Conservation (phyloP, 2,329 filamentous ascomycete genomes). For the Aureobasidium sp. region DNA sequence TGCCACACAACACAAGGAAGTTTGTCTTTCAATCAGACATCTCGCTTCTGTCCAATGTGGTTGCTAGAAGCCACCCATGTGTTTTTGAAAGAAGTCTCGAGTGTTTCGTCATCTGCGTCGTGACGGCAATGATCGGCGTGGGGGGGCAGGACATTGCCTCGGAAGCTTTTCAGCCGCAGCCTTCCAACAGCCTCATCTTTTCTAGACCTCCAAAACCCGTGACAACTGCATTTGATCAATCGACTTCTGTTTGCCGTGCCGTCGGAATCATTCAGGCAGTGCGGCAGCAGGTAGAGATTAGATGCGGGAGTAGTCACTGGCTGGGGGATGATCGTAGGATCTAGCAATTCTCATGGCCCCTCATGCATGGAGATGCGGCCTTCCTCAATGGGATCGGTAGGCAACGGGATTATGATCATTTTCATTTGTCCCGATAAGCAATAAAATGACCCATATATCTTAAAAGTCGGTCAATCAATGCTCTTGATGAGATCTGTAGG, state of each 20-base stretch:
- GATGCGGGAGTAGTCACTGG: too few relatives aligned
- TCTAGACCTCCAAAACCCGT: background rate
- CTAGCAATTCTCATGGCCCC: background rate
- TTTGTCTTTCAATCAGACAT: too few relatives aligned
- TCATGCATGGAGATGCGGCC: background rate
- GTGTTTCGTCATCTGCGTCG: background rate
- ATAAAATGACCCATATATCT: too few relatives aligned
- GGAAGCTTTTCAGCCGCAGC: background rate
- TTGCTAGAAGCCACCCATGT: slow-evolving; percentile 3
- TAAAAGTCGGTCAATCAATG: too few relatives aligned
- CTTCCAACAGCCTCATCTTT: background rate
- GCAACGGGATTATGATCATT: background rate
- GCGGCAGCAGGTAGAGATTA: too few relatives aligned
- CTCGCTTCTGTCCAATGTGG: background rate
- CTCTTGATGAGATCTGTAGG: too few relatives aligned
- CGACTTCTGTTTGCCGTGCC: too few relatives aligned
- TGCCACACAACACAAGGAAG: too few relatives aligned
- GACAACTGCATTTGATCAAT: background rate
- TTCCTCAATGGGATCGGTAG: background rate
- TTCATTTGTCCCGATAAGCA: too few relatives aligned
- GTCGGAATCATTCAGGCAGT: too few relatives aligned
- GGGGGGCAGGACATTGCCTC: background rate
- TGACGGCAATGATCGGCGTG: background rate
- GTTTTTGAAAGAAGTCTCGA: background rate
- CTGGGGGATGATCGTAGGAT: background rate